Evolutionary conservation across 2,329 filamentous ascomycete species (phyloP), one percentile per base, ranked within the genome.

Genomic region (Zymoseptoria pseudotritici): DNA sequence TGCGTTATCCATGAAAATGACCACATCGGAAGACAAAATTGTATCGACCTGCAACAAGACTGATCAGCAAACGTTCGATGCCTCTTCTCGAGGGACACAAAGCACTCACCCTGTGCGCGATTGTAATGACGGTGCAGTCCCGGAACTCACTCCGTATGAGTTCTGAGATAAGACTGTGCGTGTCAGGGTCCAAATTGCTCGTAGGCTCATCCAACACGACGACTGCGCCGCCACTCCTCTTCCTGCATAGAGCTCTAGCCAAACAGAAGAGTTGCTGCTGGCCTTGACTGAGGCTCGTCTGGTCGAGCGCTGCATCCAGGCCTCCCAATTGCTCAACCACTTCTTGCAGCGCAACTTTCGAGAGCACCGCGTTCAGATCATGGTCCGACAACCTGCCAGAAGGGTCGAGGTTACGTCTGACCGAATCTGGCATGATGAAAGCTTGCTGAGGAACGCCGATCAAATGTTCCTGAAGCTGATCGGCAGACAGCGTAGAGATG

Each of bases 151-250:
- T 42, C 36, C 11, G 11, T 17, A 36, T 42, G 17, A 42, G 10
- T 3, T 42, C 36, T 13, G 36, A 52, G 10, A 52, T 26, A 13
- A 42, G 17, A 42, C 17, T 42, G 3, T 42, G 36, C 17, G 36
- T 17, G 17, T 1, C 17, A 42, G 13, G 2, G 36, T 42, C 36
- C 36, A 42, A 17, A 42, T 42, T 53, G 51, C 51, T 53, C n/a
- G 86, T 97, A 59, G 82, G 82, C 64, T 83, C 79, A 65, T 87
- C 90, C 2, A 85, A 90, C 62, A 88, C 88, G 22, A 84, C 84
- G 21, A 90, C 96, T 76, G 96, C 96, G 68, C 88, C 96, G 36
- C 36, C 17, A 17, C 10, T 17, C 36, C 36, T 42, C 71, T 83
- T 96, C 24, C 42, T 62, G 7, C 88, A 70, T 19, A 87, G 76